These are phyloP conservation scores for Luffa aegyptiaca DNA, from an alignment of 306 rosid species.

Conservation along the genomic window DNA sequence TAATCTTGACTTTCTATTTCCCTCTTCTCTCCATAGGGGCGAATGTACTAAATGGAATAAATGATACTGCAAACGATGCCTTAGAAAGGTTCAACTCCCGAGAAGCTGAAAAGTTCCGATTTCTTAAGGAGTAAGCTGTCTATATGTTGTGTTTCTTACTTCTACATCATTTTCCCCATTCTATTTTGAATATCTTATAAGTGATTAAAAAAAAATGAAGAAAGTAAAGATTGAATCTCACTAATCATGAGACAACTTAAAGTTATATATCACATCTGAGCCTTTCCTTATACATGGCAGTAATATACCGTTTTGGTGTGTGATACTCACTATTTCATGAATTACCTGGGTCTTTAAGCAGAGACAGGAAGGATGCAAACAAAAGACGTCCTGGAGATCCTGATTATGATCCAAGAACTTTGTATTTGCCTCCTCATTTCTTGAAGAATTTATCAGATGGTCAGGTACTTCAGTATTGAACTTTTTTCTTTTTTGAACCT, in stretches of 20 bases:
- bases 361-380: conserved; percentile 60
- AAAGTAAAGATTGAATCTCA: background rate
- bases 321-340: conserved; percentile 10
- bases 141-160: background rate
- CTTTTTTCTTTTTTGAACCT: background rate
- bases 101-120: conserved; percentile 51
- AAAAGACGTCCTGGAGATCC: conserved; percentile 60
- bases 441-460: conserved; percentile 60
- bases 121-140: conserved; percentile 59
- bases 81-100: conserved; percentile 60
- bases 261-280: background rate
- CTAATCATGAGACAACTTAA: background rate
- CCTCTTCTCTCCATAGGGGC: conserved; percentile 18
- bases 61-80: conserved; percentile 31
- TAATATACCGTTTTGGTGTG: background rate
- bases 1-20: background rate
- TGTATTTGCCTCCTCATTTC: conserved; percentile 66
- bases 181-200: background rate
- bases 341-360: conserved; percentile 26
- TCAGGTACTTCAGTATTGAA: conserved; percentile 40
- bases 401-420: conserved; percentile 70
- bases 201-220: background rate
- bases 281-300: background rate
- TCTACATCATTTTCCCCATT: background rate
- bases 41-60: conserved; percentile 28